These are phyloP conservation scores for Nannizziopsis arthrosporioides DNA, from an alignment of 2,329 filamentous ascomycete genomes.

Conservation along the genomic window DNA sequence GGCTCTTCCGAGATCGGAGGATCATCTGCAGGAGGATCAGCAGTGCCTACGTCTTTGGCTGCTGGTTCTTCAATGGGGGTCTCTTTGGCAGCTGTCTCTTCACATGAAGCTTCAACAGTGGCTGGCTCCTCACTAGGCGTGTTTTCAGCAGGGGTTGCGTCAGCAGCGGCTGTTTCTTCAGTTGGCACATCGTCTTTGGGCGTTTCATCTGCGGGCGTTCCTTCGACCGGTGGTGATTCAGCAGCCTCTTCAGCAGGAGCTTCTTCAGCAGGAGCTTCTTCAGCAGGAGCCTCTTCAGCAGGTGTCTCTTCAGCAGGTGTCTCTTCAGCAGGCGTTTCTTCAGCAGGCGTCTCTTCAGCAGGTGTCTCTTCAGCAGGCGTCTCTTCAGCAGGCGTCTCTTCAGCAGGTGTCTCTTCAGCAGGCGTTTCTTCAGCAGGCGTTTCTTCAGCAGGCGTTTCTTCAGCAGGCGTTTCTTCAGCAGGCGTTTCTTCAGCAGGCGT, in stretches of 20 bases:
- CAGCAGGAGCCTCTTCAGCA: slow-evolving; percentile 2
- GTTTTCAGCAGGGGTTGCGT: slow-evolving; percentile 16
- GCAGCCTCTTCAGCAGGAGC: slow-evolving; percentile 4
- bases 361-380: not conserved
- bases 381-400: slow-evolving; percentile 6
- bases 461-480: slow-evolving; percentile 4
- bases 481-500: slow-evolving; percentile 11
- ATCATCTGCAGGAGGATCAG: slow-evolving; percentile 6
- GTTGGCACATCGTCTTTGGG: slow-evolving; percentile 13
- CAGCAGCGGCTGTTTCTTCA: slow-evolving; percentile 11
- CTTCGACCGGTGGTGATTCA: slow-evolving; percentile 1
- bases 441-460: slow-evolving; percentile 3
- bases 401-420: slow-evolving; percentile 4
- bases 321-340: slow-evolving; percentile 13
- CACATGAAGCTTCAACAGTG: slow-evolving; percentile 12
- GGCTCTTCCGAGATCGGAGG: slow-evolving; percentile 1
- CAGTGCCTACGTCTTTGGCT: slow-evolving; percentile 11
- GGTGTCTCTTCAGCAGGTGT: slow-evolving; percentile 7
- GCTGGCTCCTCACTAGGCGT: slow-evolving; percentile 13
- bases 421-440: slow-evolving; percentile 2
- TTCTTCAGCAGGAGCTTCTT: slow-evolving; percentile 4
- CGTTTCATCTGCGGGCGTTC: slow-evolving; percentile 9
- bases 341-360: not conserved
- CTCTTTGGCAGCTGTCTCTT: slow-evolving; percentile 13
- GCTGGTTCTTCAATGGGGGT: not conserved